Percentiles rank a stretch among this genome's conserved stretches.
Evolutionary conservation across 192 early-diverging fungal species (phyloP).

Genomic region (Podila epicladia): DNA sequence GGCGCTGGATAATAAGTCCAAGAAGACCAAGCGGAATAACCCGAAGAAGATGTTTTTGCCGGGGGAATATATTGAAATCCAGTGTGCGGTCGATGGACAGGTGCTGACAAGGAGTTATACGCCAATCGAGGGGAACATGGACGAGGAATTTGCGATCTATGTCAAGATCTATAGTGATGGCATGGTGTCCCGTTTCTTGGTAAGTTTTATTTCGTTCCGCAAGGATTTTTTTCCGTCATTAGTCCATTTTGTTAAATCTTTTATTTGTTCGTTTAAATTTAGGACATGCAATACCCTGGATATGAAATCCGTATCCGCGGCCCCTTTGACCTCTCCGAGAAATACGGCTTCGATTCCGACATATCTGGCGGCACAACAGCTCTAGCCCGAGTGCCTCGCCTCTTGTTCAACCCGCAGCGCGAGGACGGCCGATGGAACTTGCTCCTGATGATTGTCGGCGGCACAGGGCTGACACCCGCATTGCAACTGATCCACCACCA

Average conservation of each 20-base stretch:
- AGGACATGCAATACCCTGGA: conserved; percentile 13
- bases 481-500: conserved; percentile 12
- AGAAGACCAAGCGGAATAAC: conserved; percentile 2
- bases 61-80: conserved; percentile 22
- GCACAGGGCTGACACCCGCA: conserved; percentile 22
- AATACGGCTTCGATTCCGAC: not conserved
- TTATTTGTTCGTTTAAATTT: not conserved
- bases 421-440: conserved; percentile 17
- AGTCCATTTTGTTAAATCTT: not conserved
- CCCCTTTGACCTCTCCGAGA: conserved; percentile 12
- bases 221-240: not conserved
- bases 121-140: conserved; percentile 2
- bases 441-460: conserved; percentile 25
- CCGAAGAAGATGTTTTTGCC: conserved; percentile 9
- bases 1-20: not conserved
- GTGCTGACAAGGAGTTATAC: conserved; percentile 16
- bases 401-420: conserved; percentile 10
- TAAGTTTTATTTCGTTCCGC: conserved; percentile 2
- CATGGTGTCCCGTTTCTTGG: conserved; percentile 12
- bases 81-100: conserved; percentile 11
- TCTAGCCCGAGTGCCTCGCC: not conserved
- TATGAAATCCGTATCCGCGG: conserved; percentile 21
- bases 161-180: conserved; percentile 30
- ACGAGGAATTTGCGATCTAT: conserved; percentile 9
- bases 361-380: not conserved